Percentiles rank a stretch among this genome's conserved stretches.
phyloP scores from a whole-genome alignment of 306 rosid species.

The Cajanus cajan region DNA sequence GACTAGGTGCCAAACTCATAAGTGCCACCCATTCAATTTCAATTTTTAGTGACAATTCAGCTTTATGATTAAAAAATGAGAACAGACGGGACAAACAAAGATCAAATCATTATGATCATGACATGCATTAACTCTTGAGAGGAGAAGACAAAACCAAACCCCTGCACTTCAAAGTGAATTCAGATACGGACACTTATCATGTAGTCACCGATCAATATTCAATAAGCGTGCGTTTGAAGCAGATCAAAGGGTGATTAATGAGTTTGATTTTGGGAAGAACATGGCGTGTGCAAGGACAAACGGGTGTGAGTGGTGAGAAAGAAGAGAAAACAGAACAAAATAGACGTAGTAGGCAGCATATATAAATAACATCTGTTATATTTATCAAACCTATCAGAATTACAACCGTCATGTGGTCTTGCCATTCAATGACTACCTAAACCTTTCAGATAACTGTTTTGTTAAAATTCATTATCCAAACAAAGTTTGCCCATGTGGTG shows the following conservation, averaged over 20 bases:
- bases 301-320: neutral
- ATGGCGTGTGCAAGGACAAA: neutral
- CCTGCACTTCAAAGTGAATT: neutral
- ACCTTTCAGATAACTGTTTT: too few relatives aligned
- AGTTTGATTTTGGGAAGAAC: constrained; percentile 21
- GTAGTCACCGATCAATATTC: neutral
- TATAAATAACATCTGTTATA: too few relatives aligned
- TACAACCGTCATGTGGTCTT: neutral
- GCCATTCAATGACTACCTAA: too few relatives aligned
- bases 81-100: neutral
- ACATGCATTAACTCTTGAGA: neutral
- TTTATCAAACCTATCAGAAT: neutral
- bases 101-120: constrained; percentile 32
- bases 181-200: neutral
- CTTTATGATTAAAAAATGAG: constrained; percentile 6
- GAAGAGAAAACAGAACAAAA: neutral
- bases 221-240: constrained; percentile 29
- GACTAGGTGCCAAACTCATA: constrained; percentile 37
- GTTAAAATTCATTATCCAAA: constrained; percentile 7
- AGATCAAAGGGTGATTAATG: constrained; percentile 8
- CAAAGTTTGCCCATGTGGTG: neutral
- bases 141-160: neutral
- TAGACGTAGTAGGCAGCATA: neutral
- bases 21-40: constrained; percentile 29
- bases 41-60: neutral